These are phyloP conservation scores for Crithidia fasciculata DNA, from an alignment of 208 protist species.

Conservation along the genomic window DNA sequence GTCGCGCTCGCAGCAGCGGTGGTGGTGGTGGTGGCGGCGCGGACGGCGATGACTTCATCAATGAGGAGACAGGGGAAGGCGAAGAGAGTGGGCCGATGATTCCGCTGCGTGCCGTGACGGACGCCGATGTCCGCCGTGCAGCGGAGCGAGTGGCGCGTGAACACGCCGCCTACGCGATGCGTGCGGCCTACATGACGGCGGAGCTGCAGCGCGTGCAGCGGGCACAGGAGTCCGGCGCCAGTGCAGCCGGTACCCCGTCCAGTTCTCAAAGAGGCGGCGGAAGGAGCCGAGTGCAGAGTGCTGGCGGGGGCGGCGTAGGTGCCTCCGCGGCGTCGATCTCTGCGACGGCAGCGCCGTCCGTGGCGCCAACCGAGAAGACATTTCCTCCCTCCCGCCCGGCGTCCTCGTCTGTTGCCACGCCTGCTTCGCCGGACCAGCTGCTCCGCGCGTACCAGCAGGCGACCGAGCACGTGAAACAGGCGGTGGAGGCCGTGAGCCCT, in stretches of 20 bases:
- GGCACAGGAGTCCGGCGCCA: not conserved
- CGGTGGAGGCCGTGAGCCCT: constrained; percentile 11
- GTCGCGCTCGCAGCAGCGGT: not conserved
- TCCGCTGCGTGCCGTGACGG: constrained; percentile 26
- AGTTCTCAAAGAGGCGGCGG: not conserved
- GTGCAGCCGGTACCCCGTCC: not conserved
- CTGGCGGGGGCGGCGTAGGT: too few species aligned
- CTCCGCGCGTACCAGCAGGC: constrained; percentile 14
- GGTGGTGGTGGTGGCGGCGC: too few species aligned
- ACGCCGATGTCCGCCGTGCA: constrained; percentile 11
- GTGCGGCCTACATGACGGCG: constrained; percentile 14
- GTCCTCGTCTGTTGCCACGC: constrained; percentile 7
- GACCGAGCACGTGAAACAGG: constrained; percentile 19
- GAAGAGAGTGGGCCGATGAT: not conserved
- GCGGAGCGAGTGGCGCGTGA: constrained; percentile 27
- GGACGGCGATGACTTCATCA: not conserved
- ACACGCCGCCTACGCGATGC: constrained; percentile 29
- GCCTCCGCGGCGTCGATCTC: not conserved
- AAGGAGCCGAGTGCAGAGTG: not conserved
- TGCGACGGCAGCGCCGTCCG: not conserved
- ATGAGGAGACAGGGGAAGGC: not conserved
- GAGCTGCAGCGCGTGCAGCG: constrained; percentile 28
- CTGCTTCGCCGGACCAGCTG: constrained; percentile 19
- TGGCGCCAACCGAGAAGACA: not conserved
- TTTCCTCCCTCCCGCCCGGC: not conserved